phyloP scores from a whole-genome alignment of 176 grass and related monocot genomes.

The Microstegium vimineum region DNA sequence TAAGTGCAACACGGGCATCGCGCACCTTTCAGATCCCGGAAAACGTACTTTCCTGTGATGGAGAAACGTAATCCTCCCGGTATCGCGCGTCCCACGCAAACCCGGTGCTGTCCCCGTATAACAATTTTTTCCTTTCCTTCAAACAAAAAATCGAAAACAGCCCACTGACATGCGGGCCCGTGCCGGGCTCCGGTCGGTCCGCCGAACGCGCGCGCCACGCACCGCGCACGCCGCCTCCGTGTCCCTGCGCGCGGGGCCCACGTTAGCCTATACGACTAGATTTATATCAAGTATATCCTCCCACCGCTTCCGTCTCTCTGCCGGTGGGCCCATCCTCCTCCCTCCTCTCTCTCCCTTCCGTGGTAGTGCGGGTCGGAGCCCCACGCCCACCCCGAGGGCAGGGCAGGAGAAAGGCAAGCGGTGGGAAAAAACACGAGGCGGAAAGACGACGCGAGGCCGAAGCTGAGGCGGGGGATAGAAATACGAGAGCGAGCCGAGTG shows the following conservation, averaged over 20 bases:
- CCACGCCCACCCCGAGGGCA: background rate
- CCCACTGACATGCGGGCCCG: background rate
- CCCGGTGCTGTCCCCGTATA: too few species aligned
- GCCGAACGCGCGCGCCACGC: constrained; percentile 3
- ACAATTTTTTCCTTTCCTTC: too few species aligned
- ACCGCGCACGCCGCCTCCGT: background rate
- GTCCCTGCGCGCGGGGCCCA: background rate
- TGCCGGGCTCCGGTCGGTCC: background rate
- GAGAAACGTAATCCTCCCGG: background rate
- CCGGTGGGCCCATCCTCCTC: background rate
- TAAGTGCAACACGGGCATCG: too few species aligned
- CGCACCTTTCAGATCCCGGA: too few species aligned
- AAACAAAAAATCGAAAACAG: background rate
- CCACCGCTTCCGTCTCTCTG: background rate
- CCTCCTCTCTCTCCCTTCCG: too few species aligned
- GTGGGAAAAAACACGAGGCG: background rate
- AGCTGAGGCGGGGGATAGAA: constrained; percentile 25
- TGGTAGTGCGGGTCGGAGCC: background rate
- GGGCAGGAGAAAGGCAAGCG: background rate
- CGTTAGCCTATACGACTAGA: too few species aligned
- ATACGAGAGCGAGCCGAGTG: constrained; percentile 19
- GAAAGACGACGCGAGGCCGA: background rate
- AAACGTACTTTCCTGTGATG: background rate
- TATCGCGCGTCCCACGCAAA: background rate
- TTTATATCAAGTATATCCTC: background rate